These are phyloP conservation scores for Casuarina equisetifolia DNA, from an alignment of 306 rosid species.

Conservation along the genomic window DNA sequence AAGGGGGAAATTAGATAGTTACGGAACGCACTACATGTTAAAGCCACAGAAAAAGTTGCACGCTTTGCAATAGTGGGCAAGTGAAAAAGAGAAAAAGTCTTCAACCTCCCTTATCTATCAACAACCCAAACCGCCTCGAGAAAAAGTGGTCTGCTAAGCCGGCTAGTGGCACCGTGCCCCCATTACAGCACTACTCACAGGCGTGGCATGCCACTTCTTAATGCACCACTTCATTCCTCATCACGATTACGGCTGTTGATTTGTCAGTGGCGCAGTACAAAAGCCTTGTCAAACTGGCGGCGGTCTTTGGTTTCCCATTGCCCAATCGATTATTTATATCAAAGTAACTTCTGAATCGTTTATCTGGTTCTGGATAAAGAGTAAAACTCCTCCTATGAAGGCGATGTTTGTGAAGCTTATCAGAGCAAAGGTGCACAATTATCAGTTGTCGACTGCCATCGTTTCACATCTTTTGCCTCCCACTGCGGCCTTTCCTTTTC, in stretches of 20 bases:
- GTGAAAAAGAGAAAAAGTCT: neutral
- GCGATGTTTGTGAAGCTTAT: no score
- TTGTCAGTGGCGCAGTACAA: neutral
- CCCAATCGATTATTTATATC: neutral
- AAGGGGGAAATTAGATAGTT: neutral
- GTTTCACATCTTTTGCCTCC: no score
- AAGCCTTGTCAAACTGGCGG: neutral
- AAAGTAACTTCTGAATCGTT: no score
- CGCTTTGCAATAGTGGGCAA: conserved; percentile 4
- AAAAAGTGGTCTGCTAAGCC: neutral
- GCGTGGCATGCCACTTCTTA: neutral
- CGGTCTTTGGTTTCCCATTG: neutral
- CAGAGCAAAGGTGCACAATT: no score
- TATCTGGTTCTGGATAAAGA: no score
- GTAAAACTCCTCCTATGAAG: no score
- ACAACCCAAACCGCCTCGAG: neutral
- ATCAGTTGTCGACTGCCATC: no score
- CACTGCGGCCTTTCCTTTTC: neutral
- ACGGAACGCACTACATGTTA: neutral
- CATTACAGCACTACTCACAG: neutral
- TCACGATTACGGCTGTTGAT: neutral
- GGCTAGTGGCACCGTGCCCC: neutral
- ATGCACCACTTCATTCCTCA: no score
- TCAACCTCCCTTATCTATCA: neutral
- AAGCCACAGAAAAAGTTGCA: neutral